Evolutionary conservation across 495 filamentous ascomycete species (phyloP).

Genomic region (Mytilinidion resinicola): DNA sequence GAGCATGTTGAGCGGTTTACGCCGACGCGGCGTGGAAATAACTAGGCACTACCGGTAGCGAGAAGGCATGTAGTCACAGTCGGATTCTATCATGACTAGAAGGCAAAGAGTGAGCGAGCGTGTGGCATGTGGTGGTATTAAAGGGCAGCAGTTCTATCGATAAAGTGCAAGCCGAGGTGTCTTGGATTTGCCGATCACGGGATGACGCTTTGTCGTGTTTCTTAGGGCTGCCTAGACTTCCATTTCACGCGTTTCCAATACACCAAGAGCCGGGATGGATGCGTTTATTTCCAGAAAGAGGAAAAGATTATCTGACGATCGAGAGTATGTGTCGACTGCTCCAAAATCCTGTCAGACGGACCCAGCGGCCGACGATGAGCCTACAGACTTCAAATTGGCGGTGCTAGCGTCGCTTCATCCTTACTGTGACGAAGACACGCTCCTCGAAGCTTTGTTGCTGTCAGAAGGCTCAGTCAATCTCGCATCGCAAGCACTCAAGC

Average conservation of each 20-base stretch:
- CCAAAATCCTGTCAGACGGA: background rate
- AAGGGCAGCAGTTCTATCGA: too few species aligned
- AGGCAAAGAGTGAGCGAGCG: background rate
- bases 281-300: slow-evolving; percentile 51
- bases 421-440: slow-evolving; percentile 50
- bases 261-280: slow-evolving; percentile 40
- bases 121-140: background rate
- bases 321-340: slow-evolving; percentile 2
- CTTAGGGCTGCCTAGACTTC: background rate
- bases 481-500: slow-evolving; percentile 40
- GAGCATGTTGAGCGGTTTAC: slow-evolving; percentile 53
- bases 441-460: slow-evolving; percentile 73
- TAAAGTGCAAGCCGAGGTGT: too few species aligned
- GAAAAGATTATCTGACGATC: slow-evolving; percentile 28
- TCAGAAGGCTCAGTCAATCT: slow-evolving; percentile 68
- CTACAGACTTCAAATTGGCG: slow-evolving; percentile 84
- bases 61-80: background rate
- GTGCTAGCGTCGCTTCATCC: slow-evolving; percentile 73
- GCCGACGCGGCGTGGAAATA: too few species aligned
- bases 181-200: background rate
- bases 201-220: slow-evolving; percentile 2
- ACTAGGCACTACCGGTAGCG: too few species aligned
- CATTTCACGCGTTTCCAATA: too few species aligned
- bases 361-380: slow-evolving; percentile 50
- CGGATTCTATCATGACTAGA: too few species aligned